Percentiles rank a stretch among this genome's conserved stretches.
phyloP scores from a whole-genome alignment of 2,329 filamentous ascomycete genomes.

The Neofusicoccum parvum region DNA sequence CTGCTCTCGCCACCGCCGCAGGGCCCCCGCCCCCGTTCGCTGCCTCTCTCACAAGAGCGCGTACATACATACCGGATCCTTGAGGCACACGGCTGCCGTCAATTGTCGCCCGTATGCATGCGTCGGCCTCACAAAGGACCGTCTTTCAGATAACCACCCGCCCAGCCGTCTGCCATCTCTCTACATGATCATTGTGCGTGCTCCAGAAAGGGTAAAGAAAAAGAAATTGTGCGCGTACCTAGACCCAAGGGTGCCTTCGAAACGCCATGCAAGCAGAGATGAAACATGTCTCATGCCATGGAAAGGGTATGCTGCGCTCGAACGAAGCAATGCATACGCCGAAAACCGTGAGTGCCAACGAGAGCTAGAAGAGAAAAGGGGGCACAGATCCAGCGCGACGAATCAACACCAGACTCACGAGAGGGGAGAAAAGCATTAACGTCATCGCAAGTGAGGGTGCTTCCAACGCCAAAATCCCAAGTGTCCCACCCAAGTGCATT shows the following conservation, averaged over 20 bases:
- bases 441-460: constrained; percentile 13
- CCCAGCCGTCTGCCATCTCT: constrained; percentile 11
- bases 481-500: constrained; percentile 33
- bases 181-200: constrained; percentile 18
- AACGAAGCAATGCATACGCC: constrained; percentile 33
- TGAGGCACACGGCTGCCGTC: constrained; percentile 1
- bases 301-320: constrained; percentile 40
- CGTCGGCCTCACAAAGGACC: constrained; percentile 8
- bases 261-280: constrained; percentile 20
- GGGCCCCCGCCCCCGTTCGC: constrained; percentile 2
- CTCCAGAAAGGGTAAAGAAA: constrained; percentile 5
- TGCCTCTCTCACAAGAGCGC: constrained; percentile 13
- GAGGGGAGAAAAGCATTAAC: neutral
- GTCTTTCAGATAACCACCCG: constrained; percentile 21
- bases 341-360: constrained; percentile 25
- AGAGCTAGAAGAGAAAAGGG: constrained; percentile 13
- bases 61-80: constrained; percentile 7
- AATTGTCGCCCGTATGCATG: constrained; percentile 13
- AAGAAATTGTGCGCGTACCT: constrained; percentile 11
- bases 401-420: constrained; percentile 4
- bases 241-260: constrained; percentile 16
- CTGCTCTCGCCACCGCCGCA: neutral
- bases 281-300: constrained; percentile 32
- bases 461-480: constrained; percentile 19
- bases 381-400: neutral